Evolutionary conservation across 2,329 filamentous ascomycete species (phyloP).

Genomic region (Magnaporthiopsis incrustans): DNA sequence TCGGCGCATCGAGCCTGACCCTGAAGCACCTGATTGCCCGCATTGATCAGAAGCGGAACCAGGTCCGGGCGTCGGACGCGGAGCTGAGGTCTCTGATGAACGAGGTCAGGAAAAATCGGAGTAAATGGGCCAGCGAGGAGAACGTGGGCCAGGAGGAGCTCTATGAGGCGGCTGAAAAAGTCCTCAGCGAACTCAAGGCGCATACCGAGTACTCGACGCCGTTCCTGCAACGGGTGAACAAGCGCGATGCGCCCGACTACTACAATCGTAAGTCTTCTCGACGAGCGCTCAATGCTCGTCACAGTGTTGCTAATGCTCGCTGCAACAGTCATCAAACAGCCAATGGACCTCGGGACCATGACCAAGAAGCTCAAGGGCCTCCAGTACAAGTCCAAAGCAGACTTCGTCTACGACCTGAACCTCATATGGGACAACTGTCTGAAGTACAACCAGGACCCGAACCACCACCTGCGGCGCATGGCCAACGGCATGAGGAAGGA

Average conservation of each 20-base stretch:
- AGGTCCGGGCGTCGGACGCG: constrained; percentile 85
- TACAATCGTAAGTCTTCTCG: constrained; percentile 44
- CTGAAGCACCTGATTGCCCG: constrained; percentile 94
- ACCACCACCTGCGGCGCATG: constrained; percentile 82
- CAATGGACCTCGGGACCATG: constrained; percentile 97
- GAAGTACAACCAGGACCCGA: constrained; percentile 86
- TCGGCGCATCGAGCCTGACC: constrained; percentile 91
- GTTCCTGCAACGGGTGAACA: constrained; percentile 90
- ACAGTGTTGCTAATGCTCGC: background rate
- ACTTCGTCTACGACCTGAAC: constrained; percentile 89
- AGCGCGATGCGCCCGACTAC: constrained; percentile 94
- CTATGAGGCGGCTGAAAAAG: constrained; percentile 94
- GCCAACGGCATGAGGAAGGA: constrained; percentile 95
- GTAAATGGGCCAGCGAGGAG: constrained; percentile 98
- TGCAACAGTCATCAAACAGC: constrained; percentile 66
- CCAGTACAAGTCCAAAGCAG: constrained; percentile 79
- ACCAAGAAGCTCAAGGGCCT: constrained; percentile 89
- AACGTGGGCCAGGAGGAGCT: constrained; percentile 96
- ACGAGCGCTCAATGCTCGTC: background rate
- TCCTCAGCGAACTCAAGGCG: constrained; percentile 92
- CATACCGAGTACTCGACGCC: constrained; percentile 97
- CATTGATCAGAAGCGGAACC: constrained; percentile 85
- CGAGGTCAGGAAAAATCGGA: constrained; percentile 93
- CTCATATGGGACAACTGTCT: constrained; percentile 97
- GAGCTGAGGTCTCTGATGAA: constrained; percentile 91